Conservation (phyloP, 164 flowering plant species). For the Vitis cinerea region DNA sequence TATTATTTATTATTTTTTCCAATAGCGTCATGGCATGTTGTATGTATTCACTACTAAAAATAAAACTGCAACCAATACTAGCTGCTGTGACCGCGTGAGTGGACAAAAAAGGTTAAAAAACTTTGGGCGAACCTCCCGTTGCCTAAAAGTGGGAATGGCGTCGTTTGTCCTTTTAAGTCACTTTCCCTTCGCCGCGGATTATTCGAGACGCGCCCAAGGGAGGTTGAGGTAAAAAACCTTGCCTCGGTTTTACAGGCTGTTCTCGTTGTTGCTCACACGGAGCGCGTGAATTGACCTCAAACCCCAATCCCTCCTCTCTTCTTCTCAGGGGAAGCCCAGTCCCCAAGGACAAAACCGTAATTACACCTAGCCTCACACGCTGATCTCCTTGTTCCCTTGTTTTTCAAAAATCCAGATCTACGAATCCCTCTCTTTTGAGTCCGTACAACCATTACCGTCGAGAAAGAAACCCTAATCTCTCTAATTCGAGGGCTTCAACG, state of each 20-base stretch:
- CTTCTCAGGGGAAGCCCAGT: neutral
- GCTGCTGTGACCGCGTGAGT: no score
- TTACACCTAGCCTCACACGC: neutral
- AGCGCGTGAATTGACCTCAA: neutral
- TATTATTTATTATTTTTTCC: no score
- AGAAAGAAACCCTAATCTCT: neutral
- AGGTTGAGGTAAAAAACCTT: neutral
- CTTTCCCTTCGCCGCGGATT: neutral
- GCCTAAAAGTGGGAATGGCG: no score
- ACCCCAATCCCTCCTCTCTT: neutral
- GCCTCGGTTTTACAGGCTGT: constrained; percentile 6
- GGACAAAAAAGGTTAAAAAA: no score
- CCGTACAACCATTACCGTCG: neutral
- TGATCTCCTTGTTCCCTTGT: neutral
- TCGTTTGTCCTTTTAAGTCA: neutral
- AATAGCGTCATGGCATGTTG: no score
- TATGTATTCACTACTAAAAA: no score
- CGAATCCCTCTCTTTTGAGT: neutral
- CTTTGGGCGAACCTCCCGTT: no score
- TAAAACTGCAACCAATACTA: no score
- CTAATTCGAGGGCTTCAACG: constrained; percentile 17
- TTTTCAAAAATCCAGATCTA: constrained; percentile 7
- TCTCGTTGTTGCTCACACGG: neutral
- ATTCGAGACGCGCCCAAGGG: neutral
- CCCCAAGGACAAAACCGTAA: constrained; percentile 8